Base-by-base conservation (phyloP, 192 early-diverging fungal species). In the Coemansia aciculifera region DNA sequence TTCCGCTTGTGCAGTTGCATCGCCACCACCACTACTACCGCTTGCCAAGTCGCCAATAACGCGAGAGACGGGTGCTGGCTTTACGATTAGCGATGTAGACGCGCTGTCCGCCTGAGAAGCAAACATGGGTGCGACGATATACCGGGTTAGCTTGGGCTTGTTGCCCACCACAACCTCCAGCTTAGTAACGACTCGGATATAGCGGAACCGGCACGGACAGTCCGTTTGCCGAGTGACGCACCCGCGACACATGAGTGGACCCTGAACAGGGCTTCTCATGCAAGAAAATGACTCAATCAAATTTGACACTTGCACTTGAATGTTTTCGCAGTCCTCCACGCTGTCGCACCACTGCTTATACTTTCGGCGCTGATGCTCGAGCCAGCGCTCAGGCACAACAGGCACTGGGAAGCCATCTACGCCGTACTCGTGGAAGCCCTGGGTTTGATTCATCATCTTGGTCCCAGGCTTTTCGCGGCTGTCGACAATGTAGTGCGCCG, bases 361-460 rank as follows among this genome's bases (percentile, higher is more conserved):
- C 57, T 75, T 75, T 10, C 0, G 8, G 19, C 37, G 36, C 48
- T 61, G 73, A 17, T 10, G 43, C 31, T 2, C 29, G 19, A 77
- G 66, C 70, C 70, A 77, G 29, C 23, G 40, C 9, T 46, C 70
- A 0, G 75, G 70, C 24, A 65, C 48, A 2, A 77, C 62, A 0
- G 70, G 75, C 10, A n/a, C 37, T 6, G 75, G 75, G 21, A 62
- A 68, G 4, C 75, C 75, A 2, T 69, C 56, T 5, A 69, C 32
- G 0, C 36, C 56, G 17, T 66, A 72, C 48, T 77, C 70, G 48
- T 66, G 62, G 11, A 60, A 19, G 23, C 51, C 31, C 39, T 62
- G 67, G 0, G 36, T 8, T 17, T 73, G 72, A 12, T 5, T 23
- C 2, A 32, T 44, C 1, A 24, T 52, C 19, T 61, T 49, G 6